Evolutionary conservation across 116 monocot genomes (phyloP).

Genomic region (Phalaenopsis hybrid): DNA sequence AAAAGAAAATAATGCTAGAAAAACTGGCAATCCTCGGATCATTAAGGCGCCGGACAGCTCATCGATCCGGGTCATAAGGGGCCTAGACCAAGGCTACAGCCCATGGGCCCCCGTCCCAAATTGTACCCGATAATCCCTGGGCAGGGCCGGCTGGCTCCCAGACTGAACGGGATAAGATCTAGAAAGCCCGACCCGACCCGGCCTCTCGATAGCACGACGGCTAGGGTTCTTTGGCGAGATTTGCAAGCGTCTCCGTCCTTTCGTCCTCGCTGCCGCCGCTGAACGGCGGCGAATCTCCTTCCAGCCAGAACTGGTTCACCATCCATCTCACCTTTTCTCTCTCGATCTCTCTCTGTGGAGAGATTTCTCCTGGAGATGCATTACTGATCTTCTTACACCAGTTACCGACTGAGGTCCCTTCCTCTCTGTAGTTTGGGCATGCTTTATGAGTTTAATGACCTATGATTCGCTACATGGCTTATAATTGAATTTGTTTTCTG

Average conservation of each 20-base stretch:
- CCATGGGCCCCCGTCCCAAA: background rate
- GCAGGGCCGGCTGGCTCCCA: background rate
- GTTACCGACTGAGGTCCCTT: background rate
- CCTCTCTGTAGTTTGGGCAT: background rate
- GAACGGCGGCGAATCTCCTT: constrained; percentile 4
- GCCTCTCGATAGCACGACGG: background rate
- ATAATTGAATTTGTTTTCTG: background rate
- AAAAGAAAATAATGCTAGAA: too few relatives aligned
- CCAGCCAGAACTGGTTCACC: background rate
- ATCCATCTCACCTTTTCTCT: background rate
- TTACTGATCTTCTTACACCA: background rate
- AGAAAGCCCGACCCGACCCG: constrained; percentile 15
- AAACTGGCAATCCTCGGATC: too few relatives aligned
- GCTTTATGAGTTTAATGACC: background rate
- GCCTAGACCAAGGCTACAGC: background rate
- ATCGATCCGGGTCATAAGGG: background rate
- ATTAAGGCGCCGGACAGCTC: too few relatives aligned
- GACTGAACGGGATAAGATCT: background rate
- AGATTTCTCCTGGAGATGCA: background rate
- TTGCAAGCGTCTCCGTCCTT: background rate
- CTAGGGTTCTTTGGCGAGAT: constrained; percentile 4
- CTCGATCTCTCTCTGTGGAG: background rate
- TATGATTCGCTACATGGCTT: background rate
- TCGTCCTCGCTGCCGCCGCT: background rate
- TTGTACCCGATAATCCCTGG: background rate